A percentile compares a stretch with the other conserved stretches of the same genome.
phyloP scores from a whole-genome alignment of 2,329 filamentous ascomycete species.

The Ophiosphaerella herpotricha region DNA sequence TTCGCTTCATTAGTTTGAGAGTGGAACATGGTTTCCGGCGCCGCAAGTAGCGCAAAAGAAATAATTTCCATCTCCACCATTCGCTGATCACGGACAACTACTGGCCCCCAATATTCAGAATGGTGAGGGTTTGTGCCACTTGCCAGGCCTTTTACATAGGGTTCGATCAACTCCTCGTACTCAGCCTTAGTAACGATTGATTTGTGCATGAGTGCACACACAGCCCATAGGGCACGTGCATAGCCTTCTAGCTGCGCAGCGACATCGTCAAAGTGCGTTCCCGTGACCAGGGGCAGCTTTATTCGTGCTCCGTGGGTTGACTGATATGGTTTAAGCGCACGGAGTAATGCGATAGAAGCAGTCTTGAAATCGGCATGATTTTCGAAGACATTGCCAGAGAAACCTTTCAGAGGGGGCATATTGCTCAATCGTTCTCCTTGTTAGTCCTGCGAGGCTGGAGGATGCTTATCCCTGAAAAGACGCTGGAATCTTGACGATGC shows the following conservation, averaged over 20 bases:
- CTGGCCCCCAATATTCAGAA: conserved; percentile 54
- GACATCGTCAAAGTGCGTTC: conserved; percentile 43
- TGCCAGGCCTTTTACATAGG: conserved; percentile 37
- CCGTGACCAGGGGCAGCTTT: conserved; percentile 34
- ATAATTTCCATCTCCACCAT: conserved; percentile 62
- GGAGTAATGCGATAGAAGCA: conserved; percentile 30
- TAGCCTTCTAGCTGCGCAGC: conserved; percentile 43
- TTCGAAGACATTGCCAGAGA: conserved; percentile 35
- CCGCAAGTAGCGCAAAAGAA: conserved; percentile 54
- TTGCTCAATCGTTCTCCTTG: background rate
- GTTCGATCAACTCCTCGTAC: conserved; percentile 22
- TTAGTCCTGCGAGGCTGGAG: too few species aligned
- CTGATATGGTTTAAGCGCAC: conserved; percentile 34
- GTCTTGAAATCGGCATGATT: conserved; percentile 30
- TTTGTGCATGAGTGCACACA: conserved; percentile 35
- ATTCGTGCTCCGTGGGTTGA: conserved; percentile 39
- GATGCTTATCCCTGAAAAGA: too few species aligned
- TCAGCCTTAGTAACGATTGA: conserved; percentile 17
- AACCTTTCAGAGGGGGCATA: conserved; percentile 35
- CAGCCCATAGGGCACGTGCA: conserved; percentile 40
- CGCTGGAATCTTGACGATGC: background rate
- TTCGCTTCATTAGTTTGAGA: conserved; percentile 36
- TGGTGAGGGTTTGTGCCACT: conserved; percentile 43
- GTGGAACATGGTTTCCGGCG: conserved; percentile 47
- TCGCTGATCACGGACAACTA: conserved; percentile 54